These are phyloP conservation scores for Silene uniflora DNA, from an alignment of 148 eudicot genomes.

Conservation along the genomic window DNA sequence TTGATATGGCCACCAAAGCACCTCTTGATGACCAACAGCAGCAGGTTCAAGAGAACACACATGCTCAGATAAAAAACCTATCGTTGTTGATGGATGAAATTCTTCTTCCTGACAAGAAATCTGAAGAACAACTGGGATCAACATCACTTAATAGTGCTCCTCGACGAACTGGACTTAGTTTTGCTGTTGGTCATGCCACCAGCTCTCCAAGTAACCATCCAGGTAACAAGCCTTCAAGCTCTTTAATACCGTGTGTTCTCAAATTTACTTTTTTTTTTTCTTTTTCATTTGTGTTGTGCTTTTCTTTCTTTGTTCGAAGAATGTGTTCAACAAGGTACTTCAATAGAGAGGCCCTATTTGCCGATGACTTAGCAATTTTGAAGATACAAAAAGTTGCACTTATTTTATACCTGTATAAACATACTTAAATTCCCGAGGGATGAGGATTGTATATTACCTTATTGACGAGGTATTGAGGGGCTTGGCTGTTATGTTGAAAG, in stretches of 20 bases:
- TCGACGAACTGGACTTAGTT: constrained; percentile 70
- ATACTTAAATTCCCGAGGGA: neutral
- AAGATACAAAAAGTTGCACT: neutral
- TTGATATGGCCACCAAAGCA: constrained; percentile 77
- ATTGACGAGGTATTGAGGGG: neutral
- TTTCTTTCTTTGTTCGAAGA: neutral
- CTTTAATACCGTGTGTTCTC: neutral
- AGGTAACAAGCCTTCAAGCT: constrained; percentile 38
- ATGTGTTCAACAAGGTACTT: neutral
- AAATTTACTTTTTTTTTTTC: neutral
- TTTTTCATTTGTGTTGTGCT: neutral
- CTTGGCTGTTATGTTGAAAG: neutral
- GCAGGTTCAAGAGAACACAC: constrained; percentile 85
- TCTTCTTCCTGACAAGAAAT: constrained; percentile 49
- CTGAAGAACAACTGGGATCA: constrained; percentile 27
- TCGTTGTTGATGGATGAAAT: constrained; percentile 66
- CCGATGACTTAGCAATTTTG: neutral
- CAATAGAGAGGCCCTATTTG: neutral
- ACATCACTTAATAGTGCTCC: constrained; percentile 28
- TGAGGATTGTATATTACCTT: neutral
- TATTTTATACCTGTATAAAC: neutral
- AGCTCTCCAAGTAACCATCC: constrained; percentile 34
- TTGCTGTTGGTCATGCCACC: constrained; percentile 61
- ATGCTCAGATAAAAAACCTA: constrained; percentile 59
- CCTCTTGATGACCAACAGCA: constrained; percentile 70